A percentile compares a stretch with the other conserved stretches of the same genome.
These are phyloP conservation scores for Coemansia sp. DNA, from an alignment of 192 early-diverging fungal species.

Conservation along the genomic window DNA sequence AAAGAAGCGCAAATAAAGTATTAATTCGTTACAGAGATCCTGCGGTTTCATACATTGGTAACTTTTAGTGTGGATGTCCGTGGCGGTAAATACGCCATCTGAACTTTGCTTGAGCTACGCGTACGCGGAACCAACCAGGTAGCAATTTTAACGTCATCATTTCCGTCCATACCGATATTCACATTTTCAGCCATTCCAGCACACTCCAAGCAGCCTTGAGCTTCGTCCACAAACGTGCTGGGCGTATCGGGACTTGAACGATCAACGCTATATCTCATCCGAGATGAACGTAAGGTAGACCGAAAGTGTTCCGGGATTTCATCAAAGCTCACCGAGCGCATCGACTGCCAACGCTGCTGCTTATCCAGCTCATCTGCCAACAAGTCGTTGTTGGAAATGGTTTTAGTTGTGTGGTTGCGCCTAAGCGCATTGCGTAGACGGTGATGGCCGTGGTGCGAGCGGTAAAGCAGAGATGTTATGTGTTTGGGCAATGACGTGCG, in stretches of 20 bases:
- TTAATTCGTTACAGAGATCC: no score
- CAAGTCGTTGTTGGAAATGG: slow-evolving; percentile 40
- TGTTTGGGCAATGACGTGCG: slow-evolving; percentile 2
- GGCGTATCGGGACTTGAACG: slow-evolving; percentile 5
- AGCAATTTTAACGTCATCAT: slow-evolving; percentile 19
- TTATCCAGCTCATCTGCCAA: neutral
- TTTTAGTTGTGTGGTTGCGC: slow-evolving; percentile 35
- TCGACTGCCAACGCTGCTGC: slow-evolving; percentile 8
- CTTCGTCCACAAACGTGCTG: no score
- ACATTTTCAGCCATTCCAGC: slow-evolving; percentile 5
- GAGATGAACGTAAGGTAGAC: neutral
- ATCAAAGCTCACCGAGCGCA: slow-evolving; percentile 18
- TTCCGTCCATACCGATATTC: slow-evolving; percentile 1
- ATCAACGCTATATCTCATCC: neutral
- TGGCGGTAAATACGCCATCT: slow-evolving; percentile 46
- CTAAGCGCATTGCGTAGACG: slow-evolving; percentile 6
- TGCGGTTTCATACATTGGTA: slow-evolving; percentile 12
- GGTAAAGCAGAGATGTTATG: slow-evolving; percentile 1
- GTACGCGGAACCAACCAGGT: slow-evolving; percentile 21
- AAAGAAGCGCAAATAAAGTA: neutral
- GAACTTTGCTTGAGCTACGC: slow-evolving; percentile 2
- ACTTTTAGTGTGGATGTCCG: slow-evolving; percentile 33
- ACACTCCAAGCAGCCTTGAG: no score
- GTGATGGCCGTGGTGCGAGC: neutral
- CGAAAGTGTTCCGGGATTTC: neutral